These are phyloP conservation scores for Xenoacremonium recifei DNA, from an alignment of 2,329 filamentous ascomycete species.

Conservation along the genomic window DNA sequence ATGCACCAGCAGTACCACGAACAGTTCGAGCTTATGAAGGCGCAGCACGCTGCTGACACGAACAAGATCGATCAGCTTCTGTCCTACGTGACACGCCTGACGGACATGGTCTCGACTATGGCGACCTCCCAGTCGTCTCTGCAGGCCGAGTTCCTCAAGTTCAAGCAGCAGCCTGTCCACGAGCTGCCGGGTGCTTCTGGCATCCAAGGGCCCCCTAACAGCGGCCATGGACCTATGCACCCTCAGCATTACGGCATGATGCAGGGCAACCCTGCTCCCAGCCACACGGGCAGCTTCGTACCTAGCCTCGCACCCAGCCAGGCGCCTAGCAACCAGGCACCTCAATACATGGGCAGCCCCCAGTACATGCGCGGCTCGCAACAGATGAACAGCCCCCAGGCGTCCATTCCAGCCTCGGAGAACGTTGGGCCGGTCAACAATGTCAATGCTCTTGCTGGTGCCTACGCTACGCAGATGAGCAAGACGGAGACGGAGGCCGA, in stretches of 20 bases:
- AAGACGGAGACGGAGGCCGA: constrained; percentile 36
- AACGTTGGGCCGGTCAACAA: constrained; percentile 30
- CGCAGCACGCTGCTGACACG: constrained; percentile 49
- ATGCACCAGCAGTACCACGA: constrained; percentile 62
- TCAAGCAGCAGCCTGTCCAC: constrained; percentile 49
- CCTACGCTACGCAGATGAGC: constrained; percentile 35
- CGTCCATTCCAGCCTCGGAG: constrained; percentile 32
- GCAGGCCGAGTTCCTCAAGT: constrained; percentile 61
- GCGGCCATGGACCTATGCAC: constrained; percentile 18
- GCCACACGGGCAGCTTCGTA: constrained; percentile 33
- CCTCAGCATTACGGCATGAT: constrained; percentile 29
- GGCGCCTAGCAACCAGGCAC: constrained; percentile 28
- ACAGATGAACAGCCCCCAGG: constrained; percentile 32
- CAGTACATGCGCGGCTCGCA: constrained; percentile 37
- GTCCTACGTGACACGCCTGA: constrained; percentile 62
- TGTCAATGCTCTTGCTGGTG: constrained; percentile 33
- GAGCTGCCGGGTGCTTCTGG: constrained; percentile 36
- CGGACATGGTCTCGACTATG: constrained; percentile 69
- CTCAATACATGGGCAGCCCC: constrained; percentile 34
- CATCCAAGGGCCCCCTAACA: constrained; percentile 16
- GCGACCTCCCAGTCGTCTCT: constrained; percentile 66
- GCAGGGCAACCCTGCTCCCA: constrained; percentile 21
- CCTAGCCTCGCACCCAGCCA: constrained; percentile 33
- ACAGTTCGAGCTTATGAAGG: constrained; percentile 49
- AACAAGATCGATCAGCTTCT: constrained; percentile 74